Conservation (phyloP, 352 stramenopile genomes). For the Globisporangium emineosum region DNA sequence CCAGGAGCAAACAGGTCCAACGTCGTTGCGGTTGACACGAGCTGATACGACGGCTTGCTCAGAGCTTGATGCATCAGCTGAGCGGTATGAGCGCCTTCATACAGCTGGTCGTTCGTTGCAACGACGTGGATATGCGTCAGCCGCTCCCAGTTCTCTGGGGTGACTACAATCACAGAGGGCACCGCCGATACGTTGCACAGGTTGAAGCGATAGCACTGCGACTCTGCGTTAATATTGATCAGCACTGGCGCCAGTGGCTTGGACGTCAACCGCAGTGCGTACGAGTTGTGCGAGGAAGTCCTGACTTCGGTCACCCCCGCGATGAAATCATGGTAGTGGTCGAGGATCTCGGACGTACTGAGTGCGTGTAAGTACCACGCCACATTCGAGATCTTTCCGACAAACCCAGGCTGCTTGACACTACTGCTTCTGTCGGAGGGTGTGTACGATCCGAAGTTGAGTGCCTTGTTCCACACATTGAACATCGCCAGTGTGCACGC, state of each 20-base stretch:
- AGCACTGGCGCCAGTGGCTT: constrained; percentile 46
- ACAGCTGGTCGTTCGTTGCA: constrained; percentile 56
- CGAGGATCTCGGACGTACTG: constrained; percentile 32
- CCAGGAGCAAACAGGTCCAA: background rate
- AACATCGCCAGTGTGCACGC: constrained; percentile 42
- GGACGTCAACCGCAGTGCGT: constrained; percentile 41
- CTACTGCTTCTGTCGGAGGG: background rate
- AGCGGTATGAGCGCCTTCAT: constrained; percentile 41
- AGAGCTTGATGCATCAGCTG: constrained; percentile 27
- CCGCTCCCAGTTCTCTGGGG: constrained; percentile 39
- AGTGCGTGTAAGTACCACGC: constrained; percentile 57
- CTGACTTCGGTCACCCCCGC: constrained; percentile 16
- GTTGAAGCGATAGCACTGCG: constrained; percentile 66
- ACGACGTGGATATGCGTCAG: constrained; percentile 40
- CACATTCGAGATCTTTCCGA: constrained; percentile 37
- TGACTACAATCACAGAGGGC: constrained; percentile 38
- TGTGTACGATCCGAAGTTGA: constrained; percentile 30
- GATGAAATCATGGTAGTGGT: constrained; percentile 74
- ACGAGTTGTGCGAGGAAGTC: constrained; percentile 45
- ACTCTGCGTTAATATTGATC: constrained; percentile 47
- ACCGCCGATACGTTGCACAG: constrained; percentile 59
- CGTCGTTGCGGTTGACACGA: constrained; percentile 28
- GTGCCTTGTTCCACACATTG: constrained; percentile 30
- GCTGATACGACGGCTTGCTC: constrained; percentile 31
- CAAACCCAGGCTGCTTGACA: constrained; percentile 24